These are phyloP conservation scores for Xerocomellus intermedius DNA, from an alignment of 768 basidiomycete genomes.

Conservation along the genomic window DNA sequence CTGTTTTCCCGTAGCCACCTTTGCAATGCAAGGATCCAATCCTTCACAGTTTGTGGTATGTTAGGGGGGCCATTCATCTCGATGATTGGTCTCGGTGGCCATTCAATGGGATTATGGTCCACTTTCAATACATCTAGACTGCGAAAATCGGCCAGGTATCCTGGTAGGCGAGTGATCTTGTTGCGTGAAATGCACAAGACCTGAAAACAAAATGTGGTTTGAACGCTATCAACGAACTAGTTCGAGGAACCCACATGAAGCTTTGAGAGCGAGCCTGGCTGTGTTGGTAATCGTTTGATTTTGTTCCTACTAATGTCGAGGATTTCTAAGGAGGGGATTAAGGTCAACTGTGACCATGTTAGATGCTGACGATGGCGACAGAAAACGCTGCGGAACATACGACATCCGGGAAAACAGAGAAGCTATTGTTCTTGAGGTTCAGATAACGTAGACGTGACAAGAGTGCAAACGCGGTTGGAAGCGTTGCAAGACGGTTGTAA, in stretches of 20 bases:
- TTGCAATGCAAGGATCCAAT: conserved; percentile 72
- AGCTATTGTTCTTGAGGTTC: conserved; percentile 81
- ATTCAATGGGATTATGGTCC: conserved; percentile 91
- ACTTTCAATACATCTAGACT: conserved; percentile 77
- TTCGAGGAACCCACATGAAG: conserved; percentile 55
- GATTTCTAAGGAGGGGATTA: conserved; percentile 86
- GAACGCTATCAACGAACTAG: neutral
- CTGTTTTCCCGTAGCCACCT: conserved; percentile 68
- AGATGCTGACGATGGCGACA: conserved; percentile 4
- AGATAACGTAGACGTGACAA: conserved; percentile 78
- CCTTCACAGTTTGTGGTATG: conserved; percentile 54
- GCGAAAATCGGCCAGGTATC: conserved; percentile 72
- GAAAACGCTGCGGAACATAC: conserved; percentile 47
- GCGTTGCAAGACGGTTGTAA: conserved; percentile 75
- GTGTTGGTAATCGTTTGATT: conserved; percentile 72
- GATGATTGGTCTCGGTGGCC: conserved; percentile 72
- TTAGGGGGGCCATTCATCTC: conserved; percentile 41
- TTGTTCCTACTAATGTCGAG: conserved; percentile 94
- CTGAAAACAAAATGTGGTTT: conserved; percentile 37
- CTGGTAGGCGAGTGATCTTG: conserved; percentile 74
- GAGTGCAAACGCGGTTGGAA: conserved; percentile 73
- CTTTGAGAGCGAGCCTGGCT: conserved; percentile 74
- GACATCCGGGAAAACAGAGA: conserved; percentile 81
- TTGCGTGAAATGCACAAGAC: conserved; percentile 88
- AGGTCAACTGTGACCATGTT: conserved; percentile 58